Base-by-base conservation (phyloP, 345 rosid genomes). In the Clarkia xantiana region DNA sequence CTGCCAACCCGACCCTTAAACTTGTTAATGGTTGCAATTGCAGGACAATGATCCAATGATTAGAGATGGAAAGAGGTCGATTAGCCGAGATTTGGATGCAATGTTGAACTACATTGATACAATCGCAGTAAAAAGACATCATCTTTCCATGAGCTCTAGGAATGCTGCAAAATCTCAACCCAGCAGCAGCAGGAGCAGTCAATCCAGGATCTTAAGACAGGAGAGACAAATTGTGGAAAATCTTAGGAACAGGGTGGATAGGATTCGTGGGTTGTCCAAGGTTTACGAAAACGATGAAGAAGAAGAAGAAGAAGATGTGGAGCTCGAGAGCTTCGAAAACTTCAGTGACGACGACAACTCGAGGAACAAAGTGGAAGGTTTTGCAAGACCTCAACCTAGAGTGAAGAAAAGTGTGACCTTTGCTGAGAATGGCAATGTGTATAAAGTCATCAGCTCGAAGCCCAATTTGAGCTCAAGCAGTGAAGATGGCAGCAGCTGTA, bases 31-130 rank as follows among this genome's bases (percentile, higher is more conserved):
- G 23, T 22, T 42, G 40, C 40, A 23, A 14, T 44, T 52, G 52
- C 58, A 80, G 85, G 80, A 66, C 55, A 69, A 69, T 56, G 88
- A 78, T 78, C 81, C 86, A 40, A 78, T 80, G 85, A 76, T 89
- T 60, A 68, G 81, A 67, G 85, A 60, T 53, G 82, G 93, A 16
- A 89, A 80, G 65, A 78, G 75, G 74, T 70, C 86, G 42, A 57
- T 89, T 44, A 69, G 83, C 51, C 71, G 71, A 63, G 93, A 78
- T 52, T 63, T 89, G 59, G 74, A 63, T 51, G 66, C 67, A 53
- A 77, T 88, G 70, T 40, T 78, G 71, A 80, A 73, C 39, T 73
- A 72, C 54, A 50, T 85, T 53, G 82, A 88, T 56, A 80, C 66
- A 49, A 58, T 72, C 63, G 68, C 60, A 47, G 45, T 64, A 17